Percentiles rank a stretch among this genome's conserved stretches.
phyloP scores from a whole-genome alignment of 129 eudicot species.

The Glebionis coronaria region DNA sequence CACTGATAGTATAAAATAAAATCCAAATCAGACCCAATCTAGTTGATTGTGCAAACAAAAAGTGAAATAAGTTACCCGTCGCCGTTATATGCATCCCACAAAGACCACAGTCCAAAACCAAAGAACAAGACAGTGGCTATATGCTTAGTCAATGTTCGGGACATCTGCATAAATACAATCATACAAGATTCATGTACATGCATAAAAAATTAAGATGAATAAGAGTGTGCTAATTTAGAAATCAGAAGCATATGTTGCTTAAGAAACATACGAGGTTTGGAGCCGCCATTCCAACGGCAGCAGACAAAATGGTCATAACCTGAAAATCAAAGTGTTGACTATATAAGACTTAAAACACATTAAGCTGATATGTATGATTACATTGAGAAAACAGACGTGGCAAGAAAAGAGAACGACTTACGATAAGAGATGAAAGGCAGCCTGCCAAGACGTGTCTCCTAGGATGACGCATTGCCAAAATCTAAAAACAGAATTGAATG shows the following conservation, averaged over 20 bases:
- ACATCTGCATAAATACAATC: conserved; percentile 48
- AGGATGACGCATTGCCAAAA: conserved; percentile 95
- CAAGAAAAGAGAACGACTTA: conserved; percentile 34
- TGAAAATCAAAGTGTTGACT: conserved; percentile 27
- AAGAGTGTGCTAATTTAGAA: background rate
- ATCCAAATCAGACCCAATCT: background rate
- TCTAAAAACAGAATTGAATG: conserved; percentile 35
- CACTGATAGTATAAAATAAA: conserved; percentile 38
- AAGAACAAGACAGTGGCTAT: conserved; percentile 73
- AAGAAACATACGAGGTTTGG: conserved; percentile 66
- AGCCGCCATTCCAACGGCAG: conserved; percentile 95
- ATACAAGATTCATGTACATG: conserved; percentile 2
- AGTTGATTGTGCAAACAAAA: background rate
- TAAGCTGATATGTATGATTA: background rate
- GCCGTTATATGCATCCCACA: conserved; percentile 85
- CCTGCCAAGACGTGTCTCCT: conserved; percentile 89
- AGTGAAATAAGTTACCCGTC: conserved; percentile 43
- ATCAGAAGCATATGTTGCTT: background rate
- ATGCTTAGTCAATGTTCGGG: conserved; percentile 74
- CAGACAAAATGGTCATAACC: conserved; percentile 92
- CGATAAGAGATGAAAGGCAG: conserved; percentile 69
- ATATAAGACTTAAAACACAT: background rate
- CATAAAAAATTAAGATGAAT: background rate
- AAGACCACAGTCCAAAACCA: conserved; percentile 91
- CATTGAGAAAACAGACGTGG: background rate